Evolutionary conservation across 768 basidiomycete species (phyloP).

Genomic region (Boletus reticuloceps): DNA sequence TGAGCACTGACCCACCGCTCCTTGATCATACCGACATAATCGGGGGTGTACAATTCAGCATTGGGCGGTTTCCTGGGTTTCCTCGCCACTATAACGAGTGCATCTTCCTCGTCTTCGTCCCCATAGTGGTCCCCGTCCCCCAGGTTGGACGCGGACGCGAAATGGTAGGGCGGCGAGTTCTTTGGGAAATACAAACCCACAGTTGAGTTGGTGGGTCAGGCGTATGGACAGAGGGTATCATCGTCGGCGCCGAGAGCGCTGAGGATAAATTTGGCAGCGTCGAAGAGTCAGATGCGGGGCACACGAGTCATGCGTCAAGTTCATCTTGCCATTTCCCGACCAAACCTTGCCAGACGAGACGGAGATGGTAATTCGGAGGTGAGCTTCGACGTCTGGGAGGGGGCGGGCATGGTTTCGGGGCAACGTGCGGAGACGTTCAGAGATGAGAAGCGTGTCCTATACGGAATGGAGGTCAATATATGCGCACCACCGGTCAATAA

Average conservation of each 20-base stretch:
- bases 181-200: conserved; percentile 76
- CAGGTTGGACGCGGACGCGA: too few species aligned
- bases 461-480: conserved; percentile 73
- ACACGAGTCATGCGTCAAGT: background rate
- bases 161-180: conserved; percentile 37
- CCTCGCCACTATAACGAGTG: too few species aligned
- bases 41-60: conserved; percentile 77
- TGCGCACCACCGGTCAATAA: too few species aligned
- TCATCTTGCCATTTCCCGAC: conserved; percentile 28
- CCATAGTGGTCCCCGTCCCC: too few species aligned
- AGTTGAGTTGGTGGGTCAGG: conserved; percentile 82
- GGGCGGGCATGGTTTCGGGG: conserved; percentile 75
- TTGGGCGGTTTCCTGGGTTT: conserved; percentile 32
- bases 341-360: conserved; percentile 83
- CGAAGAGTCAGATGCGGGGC: too few species aligned
- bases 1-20: conserved; percentile 72
- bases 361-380: conserved; percentile 77
- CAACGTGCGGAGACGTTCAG: conserved; percentile 74
- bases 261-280: background rate
- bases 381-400: conserved; percentile 57
- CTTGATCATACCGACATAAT: conserved; percentile 70
- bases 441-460: conserved; percentile 84
- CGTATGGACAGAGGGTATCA: conserved; percentile 65
- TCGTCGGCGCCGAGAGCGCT: conserved; percentile 47
- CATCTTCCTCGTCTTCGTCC: background rate